Base-by-base conservation (phyloP, 495 filamentous ascomycete species). In the Glarea lozoyensis region DNA sequence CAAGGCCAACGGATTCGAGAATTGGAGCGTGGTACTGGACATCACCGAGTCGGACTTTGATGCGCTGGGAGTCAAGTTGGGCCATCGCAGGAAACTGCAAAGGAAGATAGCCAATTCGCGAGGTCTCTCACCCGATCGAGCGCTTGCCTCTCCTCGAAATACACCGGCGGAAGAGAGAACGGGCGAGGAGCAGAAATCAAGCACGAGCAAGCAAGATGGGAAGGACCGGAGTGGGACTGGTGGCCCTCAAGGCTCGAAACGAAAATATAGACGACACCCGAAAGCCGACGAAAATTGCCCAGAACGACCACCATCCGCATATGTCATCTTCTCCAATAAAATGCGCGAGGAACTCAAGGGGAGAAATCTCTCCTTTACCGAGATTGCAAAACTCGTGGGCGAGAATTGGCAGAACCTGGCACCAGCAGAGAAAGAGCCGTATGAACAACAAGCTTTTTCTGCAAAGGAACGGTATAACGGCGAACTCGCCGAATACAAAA, bases 301-400 rank as follows among this genome's bases (percentile, higher is more conserved):
- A 12, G 82, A 85, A 53, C 65, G 84, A 19, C 79, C 84, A 17
- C 79, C 84, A 1, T 88, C 84, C 9, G 84, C 84, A 25, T 88
- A 88, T 59, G 84, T 88, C 17, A 77, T 88, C 41, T 88, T 88
- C 56, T 86, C 84, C 3, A 88, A 88, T 57, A 81, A 82, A 56
- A 79, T 86, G 60, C 72, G 84, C 43, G 84, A 88, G 43, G 73
- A 79, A 27, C 62, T 88, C 18, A 85, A 82, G 52, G 80, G 76
- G 4, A 77, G 80, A 37, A 80, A 81, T 42, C 53, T 87, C 35
- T 81, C 79, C 6, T 88, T 88, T 58, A 84, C 84, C 7, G 84
- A 86, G 43, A 88, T 88, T 47, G 84, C 84, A 10, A 88, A 88
- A 56, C 67, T 83, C 4, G 84, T 88, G 2, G 84, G 84, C 12